Evolutionary conservation across 2,329 filamentous ascomycete species (phyloP).

Genomic region (Penicillium sclerotiorum): DNA sequence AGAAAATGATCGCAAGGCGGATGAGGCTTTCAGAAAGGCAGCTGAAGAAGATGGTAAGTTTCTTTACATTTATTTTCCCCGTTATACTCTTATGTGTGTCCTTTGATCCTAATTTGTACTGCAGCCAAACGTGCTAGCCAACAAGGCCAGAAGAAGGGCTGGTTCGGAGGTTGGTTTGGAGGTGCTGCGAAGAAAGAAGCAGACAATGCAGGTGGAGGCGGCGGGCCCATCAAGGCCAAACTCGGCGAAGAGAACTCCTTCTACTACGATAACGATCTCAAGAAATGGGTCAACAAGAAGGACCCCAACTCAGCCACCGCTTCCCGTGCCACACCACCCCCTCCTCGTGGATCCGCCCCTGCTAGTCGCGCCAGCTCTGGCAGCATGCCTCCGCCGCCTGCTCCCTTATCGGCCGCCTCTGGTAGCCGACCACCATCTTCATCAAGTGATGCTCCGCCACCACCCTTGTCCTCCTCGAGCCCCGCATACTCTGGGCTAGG

Average conservation of each 20-base stretch:
- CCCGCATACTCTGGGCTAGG: conserved; percentile 33
- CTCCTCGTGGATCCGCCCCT: conserved; percentile 63
- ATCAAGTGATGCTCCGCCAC: conserved; percentile 28
- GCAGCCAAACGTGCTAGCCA: conserved; percentile 40
- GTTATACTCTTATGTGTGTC: no score
- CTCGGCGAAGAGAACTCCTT: conserved; percentile 92
- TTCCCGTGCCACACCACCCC: conserved; percentile 72
- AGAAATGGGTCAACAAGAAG: conserved; percentile 99
- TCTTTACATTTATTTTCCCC: neutral
- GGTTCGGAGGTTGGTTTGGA: conserved; percentile 81
- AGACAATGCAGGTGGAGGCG: conserved; percentile 37
- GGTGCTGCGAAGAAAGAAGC: conserved; percentile 63
- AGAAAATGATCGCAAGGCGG: conserved; percentile 71
- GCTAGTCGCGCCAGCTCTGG: conserved; percentile 56
- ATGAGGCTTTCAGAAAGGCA: conserved; percentile 81
- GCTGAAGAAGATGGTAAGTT: conserved; percentile 67
- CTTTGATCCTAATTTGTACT: conserved; percentile 53
- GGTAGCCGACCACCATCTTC: conserved; percentile 38
- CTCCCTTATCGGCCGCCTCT: conserved; percentile 24
- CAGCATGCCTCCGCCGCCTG: conserved; percentile 52
- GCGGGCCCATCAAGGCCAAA: conserved; percentile 79
- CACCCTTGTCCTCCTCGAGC: conserved; percentile 34
- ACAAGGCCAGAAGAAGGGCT: conserved; percentile 57
- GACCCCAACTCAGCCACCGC: conserved; percentile 64
- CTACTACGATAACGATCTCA: conserved; percentile 91